Percentiles rank a stretch among this genome's conserved stretches.
These are phyloP conservation scores for Pichia sp. DNA, from an alignment of 1,139 yeast species.

Conservation along the genomic window DNA sequence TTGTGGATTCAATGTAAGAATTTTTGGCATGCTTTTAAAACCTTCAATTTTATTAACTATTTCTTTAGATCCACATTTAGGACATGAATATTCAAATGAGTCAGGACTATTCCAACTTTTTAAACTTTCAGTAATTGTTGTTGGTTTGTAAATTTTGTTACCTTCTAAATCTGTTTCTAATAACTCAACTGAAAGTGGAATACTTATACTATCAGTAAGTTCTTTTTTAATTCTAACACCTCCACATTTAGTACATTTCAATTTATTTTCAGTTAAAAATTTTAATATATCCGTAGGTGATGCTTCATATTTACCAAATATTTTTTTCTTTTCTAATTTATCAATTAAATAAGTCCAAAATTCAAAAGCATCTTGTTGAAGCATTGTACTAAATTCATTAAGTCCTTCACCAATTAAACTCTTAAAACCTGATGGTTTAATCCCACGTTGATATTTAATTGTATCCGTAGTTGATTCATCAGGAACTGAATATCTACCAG, in stretches of 20 bases:
- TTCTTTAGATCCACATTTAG: slow-evolving; percentile 41
- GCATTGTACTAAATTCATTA: slow-evolving; percentile 75
- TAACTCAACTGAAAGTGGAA: slow-evolving; percentile 48
- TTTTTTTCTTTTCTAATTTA: slow-evolving; percentile 44
- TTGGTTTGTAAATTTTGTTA: slow-evolving; percentile 42
- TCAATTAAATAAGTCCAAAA: slow-evolving; percentile 67
- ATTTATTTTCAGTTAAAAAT: slow-evolving; percentile 58
- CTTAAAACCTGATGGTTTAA: slow-evolving; percentile 73
- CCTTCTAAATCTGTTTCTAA: slow-evolving; percentile 40
- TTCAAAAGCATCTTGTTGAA: slow-evolving; percentile 94
- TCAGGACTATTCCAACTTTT: slow-evolving; percentile 45
- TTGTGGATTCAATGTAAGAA: slow-evolving; percentile 67
- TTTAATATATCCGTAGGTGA: slow-evolving; percentile 54
- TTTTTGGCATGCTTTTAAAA: slow-evolving; percentile 62
- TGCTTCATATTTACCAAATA: slow-evolving; percentile 23
- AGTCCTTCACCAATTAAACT: slow-evolving; percentile 70
- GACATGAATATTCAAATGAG: slow-evolving; percentile 62
- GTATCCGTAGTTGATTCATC: slow-evolving; percentile 38
- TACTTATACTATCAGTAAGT: slow-evolving; percentile 59
- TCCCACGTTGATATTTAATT: slow-evolving; percentile 60
- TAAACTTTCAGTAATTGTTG: slow-evolving; percentile 50
- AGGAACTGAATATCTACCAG: slow-evolving; percentile 68
- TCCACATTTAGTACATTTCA: slow-evolving; percentile 57
- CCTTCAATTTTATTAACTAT: slow-evolving; percentile 41
- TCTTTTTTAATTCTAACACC: slow-evolving; percentile 55